Evolutionary conservation across 768 basidiomycete species (phyloP).

Genomic region (Wakefieldia striispora): DNA sequence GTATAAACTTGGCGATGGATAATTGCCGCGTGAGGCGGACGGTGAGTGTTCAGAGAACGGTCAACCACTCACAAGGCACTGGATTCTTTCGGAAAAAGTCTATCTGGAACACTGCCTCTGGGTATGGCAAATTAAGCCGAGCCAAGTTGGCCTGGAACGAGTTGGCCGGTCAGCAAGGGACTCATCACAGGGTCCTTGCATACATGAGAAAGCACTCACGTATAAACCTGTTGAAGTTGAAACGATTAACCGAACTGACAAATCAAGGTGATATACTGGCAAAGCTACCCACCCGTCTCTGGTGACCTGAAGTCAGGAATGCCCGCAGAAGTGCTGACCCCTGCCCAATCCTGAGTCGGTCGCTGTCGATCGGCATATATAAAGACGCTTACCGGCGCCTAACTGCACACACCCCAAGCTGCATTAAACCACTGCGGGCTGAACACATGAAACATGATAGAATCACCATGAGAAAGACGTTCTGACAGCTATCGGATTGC

Average conservation of each 20-base stretch:
- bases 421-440: conserved; percentile 2
- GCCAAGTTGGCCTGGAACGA: conserved; percentile 66
- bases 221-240: conserved; percentile 21
- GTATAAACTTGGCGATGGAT: conserved; percentile 62
- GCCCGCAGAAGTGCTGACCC: conserved; percentile 76
- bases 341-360: conserved; percentile 32
- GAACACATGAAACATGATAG: not conserved
- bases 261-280: not conserved
- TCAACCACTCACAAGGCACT: conserved; percentile 58
- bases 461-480: conserved; percentile 70
- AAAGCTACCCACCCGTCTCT: conserved; percentile 60
- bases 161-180: not conserved
- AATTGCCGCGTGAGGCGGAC: not conserved
- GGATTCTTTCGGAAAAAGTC: conserved; percentile 80
- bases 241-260: not conserved
- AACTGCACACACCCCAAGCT: conserved; percentile 38
- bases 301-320: conserved; percentile 91
- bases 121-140: conserved; percentile 78
- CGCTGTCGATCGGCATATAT: not conserved
- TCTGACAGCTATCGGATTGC: conserved; percentile 62
- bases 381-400: conserved; percentile 55
- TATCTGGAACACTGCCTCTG: conserved; percentile 95
- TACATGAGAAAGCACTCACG: conserved; percentile 17
- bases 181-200: too few species aligned
- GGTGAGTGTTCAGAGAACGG: not conserved